These are phyloP conservation scores for Elaeis guineensis DNA, from an alignment of 176 grass and related monocot species.

Conservation along the genomic window DNA sequence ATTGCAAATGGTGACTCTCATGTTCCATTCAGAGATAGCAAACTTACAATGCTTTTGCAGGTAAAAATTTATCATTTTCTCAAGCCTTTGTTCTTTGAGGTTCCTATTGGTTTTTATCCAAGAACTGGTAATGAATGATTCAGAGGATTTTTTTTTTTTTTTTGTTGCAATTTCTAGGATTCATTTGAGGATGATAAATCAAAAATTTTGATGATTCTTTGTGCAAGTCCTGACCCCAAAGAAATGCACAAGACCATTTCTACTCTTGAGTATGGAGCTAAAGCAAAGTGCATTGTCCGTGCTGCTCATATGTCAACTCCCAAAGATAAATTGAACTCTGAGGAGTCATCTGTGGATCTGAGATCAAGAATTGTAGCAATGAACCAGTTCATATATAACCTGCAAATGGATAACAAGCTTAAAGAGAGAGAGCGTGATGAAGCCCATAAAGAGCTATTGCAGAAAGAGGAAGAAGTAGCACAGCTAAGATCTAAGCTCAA, in stretches of 20 bases:
- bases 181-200: conserved; percentile 92
- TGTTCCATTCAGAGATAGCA: conserved; percentile 92
- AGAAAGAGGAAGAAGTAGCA: conserved; percentile 60
- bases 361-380: conserved; percentile 63
- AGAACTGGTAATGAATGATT: too few species aligned
- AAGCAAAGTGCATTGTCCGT: conserved; percentile 90
- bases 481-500: conserved; percentile 33
- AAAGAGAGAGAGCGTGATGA: conserved; percentile 57
- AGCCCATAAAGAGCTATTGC: conserved; percentile 29
- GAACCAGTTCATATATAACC: conserved; percentile 81
- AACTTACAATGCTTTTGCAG: conserved; percentile 93
- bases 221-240: conserved; percentile 81
- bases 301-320: conserved; percentile 54
- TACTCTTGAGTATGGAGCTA: conserved; percentile 87
- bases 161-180: conserved; percentile 41
- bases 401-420: conserved; percentile 61
- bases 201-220: conserved; percentile 98
- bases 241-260: conserved; percentile 91
- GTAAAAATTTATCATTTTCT: conserved; percentile 11
- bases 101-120: too few species aligned
- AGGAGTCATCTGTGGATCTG: conserved; percentile 54
- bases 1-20: conserved; percentile 92
- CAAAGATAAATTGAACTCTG: conserved; percentile 46
- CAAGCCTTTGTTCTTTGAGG: too few species aligned
- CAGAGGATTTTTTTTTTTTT: not conserved